Evolutionary conservation across 108 stramenopile species (phyloP), one percentile per base, ranked within the genome.

Genomic region (Cyclotella cryptica): DNA sequence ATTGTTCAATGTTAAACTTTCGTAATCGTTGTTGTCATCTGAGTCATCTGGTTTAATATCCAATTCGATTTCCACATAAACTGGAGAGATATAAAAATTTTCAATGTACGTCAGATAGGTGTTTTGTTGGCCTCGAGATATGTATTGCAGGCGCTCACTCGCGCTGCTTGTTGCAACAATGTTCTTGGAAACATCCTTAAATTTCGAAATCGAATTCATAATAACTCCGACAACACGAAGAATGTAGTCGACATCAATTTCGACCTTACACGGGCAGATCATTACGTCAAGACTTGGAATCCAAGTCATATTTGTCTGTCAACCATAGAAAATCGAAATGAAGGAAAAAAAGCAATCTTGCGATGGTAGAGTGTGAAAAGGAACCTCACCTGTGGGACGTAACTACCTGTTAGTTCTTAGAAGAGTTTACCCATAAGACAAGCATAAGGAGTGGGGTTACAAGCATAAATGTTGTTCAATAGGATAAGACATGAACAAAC

Each of bases 231-330:
- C 54, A 11, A 80, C 35, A 6, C 79, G 52, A 22, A 80, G 42
- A n/a, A 74, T 57, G 22, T 80, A 80, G 10, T 70, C 59, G 9
- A 80, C 44, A 26, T 80, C 79, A 29, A 80, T 40, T 26, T 55
- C 26, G 1, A 70, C 13, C 29, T 80, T 80, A 59, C 72, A 43
- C 15, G 79, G 79, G 28, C 72, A 63, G 18, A 80, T 51, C 59
- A 47, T 51, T 12, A 80, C 44, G 46, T 67, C 42, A 1, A 80
- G 21, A 42, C 40, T 41, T 1, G 79, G 79, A 30, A 80, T 44
- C 79, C 79, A 80, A 15, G 43, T 51, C 79, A 76, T 76, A 44
- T 76, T 76, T 30, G 30, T 65, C 64, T 74, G 17, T 42, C 13
- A 51, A 24, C 4, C 19, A 22, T n/a, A 41, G 22, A 42, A 21